Evolutionary conservation across 805 yeast genomes (phyloP).

Genomic region (Candida xiaguanensis): DNA sequence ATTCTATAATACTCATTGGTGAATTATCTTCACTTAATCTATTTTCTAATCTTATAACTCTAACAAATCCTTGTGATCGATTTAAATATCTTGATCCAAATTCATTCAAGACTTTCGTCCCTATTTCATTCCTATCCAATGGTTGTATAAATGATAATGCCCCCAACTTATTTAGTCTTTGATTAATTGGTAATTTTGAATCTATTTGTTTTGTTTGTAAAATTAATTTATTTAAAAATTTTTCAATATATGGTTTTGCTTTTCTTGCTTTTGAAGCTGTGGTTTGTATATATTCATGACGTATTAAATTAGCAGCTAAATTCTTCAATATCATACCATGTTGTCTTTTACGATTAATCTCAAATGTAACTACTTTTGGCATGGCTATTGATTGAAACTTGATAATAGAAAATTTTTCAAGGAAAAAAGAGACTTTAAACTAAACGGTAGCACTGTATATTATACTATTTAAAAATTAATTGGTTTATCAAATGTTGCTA

Average conservation of each 20-base stretch:
- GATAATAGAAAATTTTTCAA: neutral
- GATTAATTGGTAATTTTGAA: conserved; percentile 10
- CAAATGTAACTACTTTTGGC: conserved; percentile 6
- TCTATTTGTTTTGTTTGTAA: conserved; percentile 20
- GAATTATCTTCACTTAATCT: conserved; percentile 83
- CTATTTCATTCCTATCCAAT: conserved; percentile 35
- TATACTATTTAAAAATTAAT: conserved; percentile 60
- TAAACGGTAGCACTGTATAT: conserved; percentile 1
- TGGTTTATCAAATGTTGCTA: conserved; percentile 88
- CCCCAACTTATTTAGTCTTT: conserved; percentile 14
- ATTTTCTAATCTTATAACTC: conserved; percentile 80
- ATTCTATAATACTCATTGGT: conserved; percentile 81
- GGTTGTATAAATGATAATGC: conserved; percentile 44
- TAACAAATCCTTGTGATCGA: conserved; percentile 80
- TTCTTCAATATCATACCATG: conserved; percentile 43
- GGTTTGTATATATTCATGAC: conserved; percentile 42
- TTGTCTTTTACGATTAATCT: conserved; percentile 5
- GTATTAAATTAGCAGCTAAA: conserved; percentile 39
- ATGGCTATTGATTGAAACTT: neutral
- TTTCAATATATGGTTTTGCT: conserved; percentile 39
- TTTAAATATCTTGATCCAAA: conserved; percentile 59
- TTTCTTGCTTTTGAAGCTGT: conserved; percentile 42
- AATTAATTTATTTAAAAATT: conserved; percentile 31
- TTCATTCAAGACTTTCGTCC: conserved; percentile 63
- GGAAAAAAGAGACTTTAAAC: neutral